Evolutionary conservation across 1,284 basidiomycete genomes (phyloP).

Genomic region (Ganoderma sinense): DNA sequence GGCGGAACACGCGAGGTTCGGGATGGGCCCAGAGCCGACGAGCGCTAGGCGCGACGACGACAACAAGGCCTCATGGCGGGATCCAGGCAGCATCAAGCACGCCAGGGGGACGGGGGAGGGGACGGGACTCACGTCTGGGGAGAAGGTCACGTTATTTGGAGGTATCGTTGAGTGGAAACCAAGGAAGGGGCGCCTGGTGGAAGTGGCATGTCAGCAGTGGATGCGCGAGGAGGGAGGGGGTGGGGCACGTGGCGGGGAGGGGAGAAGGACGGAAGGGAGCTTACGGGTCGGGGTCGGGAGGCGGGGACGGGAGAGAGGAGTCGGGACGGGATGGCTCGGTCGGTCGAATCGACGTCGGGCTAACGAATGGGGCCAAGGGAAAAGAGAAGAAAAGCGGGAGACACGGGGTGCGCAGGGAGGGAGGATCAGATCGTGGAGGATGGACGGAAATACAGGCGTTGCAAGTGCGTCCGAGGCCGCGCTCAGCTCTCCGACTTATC

Average conservation of each 20-base stretch:
- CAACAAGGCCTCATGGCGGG: neutral
- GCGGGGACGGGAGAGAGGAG: constrained; percentile 13
- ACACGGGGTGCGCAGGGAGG: constrained; percentile 7
- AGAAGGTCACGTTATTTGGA: constrained; percentile 26
- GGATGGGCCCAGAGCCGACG: neutral
- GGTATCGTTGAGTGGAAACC: neutral
- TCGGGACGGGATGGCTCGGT: constrained; percentile 12
- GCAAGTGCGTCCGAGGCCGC: constrained; percentile 12
- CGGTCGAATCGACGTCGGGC: constrained; percentile 7
- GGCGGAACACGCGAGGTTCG: neutral
- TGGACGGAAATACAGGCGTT: constrained; percentile 14
- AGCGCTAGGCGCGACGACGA: neutral
- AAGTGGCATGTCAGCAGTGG: constrained; percentile 21
- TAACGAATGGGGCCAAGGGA: constrained; percentile 13
- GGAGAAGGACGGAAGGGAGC: constrained; percentile 10
- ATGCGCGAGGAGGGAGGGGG: neutral
- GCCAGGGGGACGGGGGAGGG: neutral
- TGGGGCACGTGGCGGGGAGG: neutral
- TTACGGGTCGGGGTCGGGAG: constrained; percentile 18
- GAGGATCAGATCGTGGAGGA: constrained; percentile 8
- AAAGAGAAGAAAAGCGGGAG: neutral
- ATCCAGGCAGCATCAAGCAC: neutral
- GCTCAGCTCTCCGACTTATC: constrained; percentile 9
- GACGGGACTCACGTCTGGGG: constrained; percentile 17
- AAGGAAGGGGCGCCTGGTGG: constrained; percentile 16